A percentile compares a stretch with the other conserved stretches of the same genome.
phyloP scores from a whole-genome alignment of 352 stramenopile species.

The Pythium rhizo-oryzae region DNA sequence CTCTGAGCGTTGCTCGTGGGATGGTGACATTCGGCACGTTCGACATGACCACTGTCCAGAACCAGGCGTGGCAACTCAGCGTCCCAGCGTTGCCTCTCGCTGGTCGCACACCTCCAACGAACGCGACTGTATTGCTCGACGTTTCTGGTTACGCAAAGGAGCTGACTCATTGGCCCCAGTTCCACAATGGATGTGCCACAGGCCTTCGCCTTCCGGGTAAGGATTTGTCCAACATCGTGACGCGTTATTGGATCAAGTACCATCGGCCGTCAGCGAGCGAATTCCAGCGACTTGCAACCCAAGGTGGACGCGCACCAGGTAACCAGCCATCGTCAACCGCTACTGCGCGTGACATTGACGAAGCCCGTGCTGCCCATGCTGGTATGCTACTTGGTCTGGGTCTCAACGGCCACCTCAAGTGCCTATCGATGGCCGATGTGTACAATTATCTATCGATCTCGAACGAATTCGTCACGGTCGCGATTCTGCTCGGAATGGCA shows the following conservation, averaged over 20 bases:
- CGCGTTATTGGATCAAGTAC: constrained; percentile 98
- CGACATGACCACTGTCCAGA: constrained; percentile 59
- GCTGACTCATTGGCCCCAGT: constrained; percentile 96
- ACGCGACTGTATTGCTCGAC: constrained; percentile 93
- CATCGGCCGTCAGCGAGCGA: constrained; percentile 85
- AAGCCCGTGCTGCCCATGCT: constrained; percentile 90
- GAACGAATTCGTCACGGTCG: constrained; percentile 96
- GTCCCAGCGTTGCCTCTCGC: constrained; percentile 94
- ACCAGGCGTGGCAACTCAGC: constrained; percentile 83
- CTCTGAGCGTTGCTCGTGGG: constrained; percentile 92
- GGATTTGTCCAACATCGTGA: constrained; percentile 87
- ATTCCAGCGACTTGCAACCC: constrained; percentile 19
- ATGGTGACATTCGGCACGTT: constrained; percentile 97
- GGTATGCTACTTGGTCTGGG: constrained; percentile 96
- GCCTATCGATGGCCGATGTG: constrained; percentile 97
- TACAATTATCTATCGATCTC: constrained; percentile 98
- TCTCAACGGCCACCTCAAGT: constrained; percentile 93
- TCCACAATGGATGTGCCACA: constrained; percentile 98
- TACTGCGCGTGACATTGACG: constrained; percentile 59
- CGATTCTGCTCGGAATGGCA: constrained; percentile 96
- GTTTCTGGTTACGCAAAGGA: constrained; percentile 89
- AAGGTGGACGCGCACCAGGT: neutral
- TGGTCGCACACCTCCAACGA: constrained; percentile 93
- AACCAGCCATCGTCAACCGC: constrained; percentile 21
- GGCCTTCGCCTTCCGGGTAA: constrained; percentile 85